Base-by-base conservation (phyloP, 2,329 filamentous ascomycete genomes). In the Trichoderma endophyticum region DNA sequence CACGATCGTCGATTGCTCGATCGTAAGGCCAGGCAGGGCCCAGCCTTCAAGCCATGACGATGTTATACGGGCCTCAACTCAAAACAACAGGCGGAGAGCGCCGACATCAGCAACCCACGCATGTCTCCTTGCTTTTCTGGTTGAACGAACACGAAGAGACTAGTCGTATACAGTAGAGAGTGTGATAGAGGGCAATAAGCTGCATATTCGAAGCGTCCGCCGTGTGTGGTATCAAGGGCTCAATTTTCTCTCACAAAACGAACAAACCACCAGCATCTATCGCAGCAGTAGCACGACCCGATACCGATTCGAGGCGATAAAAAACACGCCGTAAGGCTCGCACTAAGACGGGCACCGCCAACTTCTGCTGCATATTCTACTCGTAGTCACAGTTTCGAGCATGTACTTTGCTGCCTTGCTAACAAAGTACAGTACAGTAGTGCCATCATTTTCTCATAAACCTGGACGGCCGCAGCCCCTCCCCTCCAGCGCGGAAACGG, bases 401-500 rank as follows among this genome's bases (percentile, higher is more conserved):
- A 36, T 6, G 6, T 15, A 6, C 34, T 21, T n/a, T 21, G n/a
- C 43, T 51, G 43, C n/a, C n/a, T 21, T 51, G 43, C 43, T 24
- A 51, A 51, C 43, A 18, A 32, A n/a, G 24, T 8, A 32, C 56
- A 59, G 56, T 30, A 32, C 43, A 51, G 43, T 51, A 51, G 43
- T 21, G 43, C 9, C 43, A 12, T 51, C 43, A 51, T 21, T 21
- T 51, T 21, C 14, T 15, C 34, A 36, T 66, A 28, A 11, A 26
- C 43, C 30, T 36, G 30, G 32, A 69, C 65, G 65, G 56, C 65
- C 65, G 65, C 65, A 66, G 48, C 48, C 63, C 63, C 63, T 54
- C 63, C 63, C 28, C 30, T 36, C 63, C 30, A 34, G n/a, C 65
- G 65, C 56, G 65, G 65, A 69, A 69, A 48, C 65, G 65, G 65